Evolutionary conservation across 2,329 filamentous ascomycete species (phyloP), one percentile per base, ranked within the genome.

Genomic region (Boeremia exigua): DNA sequence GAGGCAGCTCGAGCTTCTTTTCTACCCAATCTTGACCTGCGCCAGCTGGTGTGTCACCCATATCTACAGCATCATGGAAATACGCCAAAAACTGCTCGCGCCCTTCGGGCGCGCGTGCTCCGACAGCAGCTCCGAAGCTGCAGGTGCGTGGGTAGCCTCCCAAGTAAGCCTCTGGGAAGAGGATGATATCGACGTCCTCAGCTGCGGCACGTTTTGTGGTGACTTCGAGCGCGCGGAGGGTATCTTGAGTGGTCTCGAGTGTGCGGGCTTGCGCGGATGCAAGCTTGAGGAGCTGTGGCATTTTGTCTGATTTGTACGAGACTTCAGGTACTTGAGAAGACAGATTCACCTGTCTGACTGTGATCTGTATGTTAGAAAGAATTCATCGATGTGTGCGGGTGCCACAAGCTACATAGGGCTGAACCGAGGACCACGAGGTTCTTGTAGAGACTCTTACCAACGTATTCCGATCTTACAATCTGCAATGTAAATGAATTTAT

Each of bases 121-220:
- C 93, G 6, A 96, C 82, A 1, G 84, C 82, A 42, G 86, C 87
- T 4, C 92, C 92, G 68, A 96, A 96, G 46, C 81, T 80, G 59
- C 88, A 88, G 15, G 89, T 92, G 10, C 93, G 88, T 15, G 94
- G 94, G 72, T 97, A 97, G 1, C 93, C 94, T 42, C 94, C 94
- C 1, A 97, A 83, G 71, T 92, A 96, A 19, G 93, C 93, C 79
- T 98, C 93, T 0, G 94, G 94, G 58, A 97, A 93, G 48, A 97
- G 86, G 27, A 97, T 82, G 45, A 97, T 82, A 72, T 95, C 79
- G 14, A 86, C 80, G 43, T 79, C 79, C 37, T 79, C 74, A 11
- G 73, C 81, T 3, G 87, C 84, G n/a, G 92, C 92, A 32, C 81
- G 77, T 23, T 77, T 78, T 30, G 89, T 87, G 12, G 89, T 86